Evolutionary conservation across 345 rosid species (phyloP).

Genomic region (Cardamine resedifolia): DNA sequence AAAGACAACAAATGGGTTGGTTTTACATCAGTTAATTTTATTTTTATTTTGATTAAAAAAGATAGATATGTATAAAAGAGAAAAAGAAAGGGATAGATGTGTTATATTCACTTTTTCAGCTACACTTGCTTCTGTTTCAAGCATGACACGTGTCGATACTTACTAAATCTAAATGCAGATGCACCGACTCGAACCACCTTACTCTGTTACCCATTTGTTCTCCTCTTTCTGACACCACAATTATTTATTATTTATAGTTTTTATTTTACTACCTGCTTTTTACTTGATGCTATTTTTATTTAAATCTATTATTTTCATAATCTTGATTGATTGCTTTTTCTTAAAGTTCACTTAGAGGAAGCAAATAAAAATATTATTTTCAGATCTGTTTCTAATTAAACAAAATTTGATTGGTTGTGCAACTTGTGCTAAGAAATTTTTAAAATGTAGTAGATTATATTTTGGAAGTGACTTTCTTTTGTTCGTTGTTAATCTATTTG

Average conservation of each 20-base stretch:
- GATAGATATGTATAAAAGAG: neutral
- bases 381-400: neutral
- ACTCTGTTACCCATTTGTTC: neutral
- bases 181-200: conserved; percentile 28
- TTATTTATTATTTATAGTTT: neutral
- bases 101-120: neutral
- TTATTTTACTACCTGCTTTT: neutral
- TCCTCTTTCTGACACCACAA: neutral
- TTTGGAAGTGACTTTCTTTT: conserved; percentile 3
- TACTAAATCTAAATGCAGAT: conserved; percentile 20
- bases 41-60: neutral
- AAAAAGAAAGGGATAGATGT: conserved; percentile 2
- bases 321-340: neutral
- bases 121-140: conserved; percentile 19
- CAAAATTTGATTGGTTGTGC: neutral
- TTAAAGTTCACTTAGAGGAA: neutral
- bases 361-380: neutral
- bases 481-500: neutral
- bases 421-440: neutral
- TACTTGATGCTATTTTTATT: neutral
- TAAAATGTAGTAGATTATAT: neutral
- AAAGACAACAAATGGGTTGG: neutral
- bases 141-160: conserved; percentile 24
- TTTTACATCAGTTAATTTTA: neutral
- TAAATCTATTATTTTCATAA: neutral